phyloP scores from a whole-genome alignment of 345 rosid species.

The Noccaea caerulescens region DNA sequence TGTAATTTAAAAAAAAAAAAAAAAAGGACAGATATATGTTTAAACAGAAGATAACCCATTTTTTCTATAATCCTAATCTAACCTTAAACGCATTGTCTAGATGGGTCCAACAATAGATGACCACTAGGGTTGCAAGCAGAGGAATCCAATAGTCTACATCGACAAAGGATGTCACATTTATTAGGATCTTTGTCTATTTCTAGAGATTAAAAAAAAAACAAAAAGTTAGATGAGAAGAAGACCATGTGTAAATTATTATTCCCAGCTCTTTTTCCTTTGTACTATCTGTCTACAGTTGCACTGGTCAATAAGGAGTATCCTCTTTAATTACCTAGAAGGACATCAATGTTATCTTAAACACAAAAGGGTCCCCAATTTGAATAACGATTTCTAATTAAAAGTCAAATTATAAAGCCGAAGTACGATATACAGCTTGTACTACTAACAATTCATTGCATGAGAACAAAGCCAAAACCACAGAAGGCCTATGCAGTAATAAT shows the following conservation, averaged over 20 bases:
- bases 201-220: neutral
- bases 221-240: constrained; percentile 37
- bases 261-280: constrained; percentile 32
- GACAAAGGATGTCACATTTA: constrained; percentile 37
- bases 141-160: constrained; percentile 27
- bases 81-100: constrained; percentile 32
- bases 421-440: constrained; percentile 34
- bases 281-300: constrained; percentile 32
- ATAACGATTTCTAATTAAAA: constrained; percentile 15
- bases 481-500: constrained; percentile 23
- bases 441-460: constrained; percentile 34
- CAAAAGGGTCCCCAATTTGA: constrained; percentile 28
- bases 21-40: neutral
- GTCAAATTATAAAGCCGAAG: constrained; percentile 25
- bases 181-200: constrained; percentile 16
- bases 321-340: constrained; percentile 26
- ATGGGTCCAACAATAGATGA: constrained; percentile 33
- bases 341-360: constrained; percentile 28
- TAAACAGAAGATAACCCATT: constrained; percentile 22
- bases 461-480: constrained; percentile 36
- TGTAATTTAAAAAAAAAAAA: neutral
- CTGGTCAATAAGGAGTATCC: constrained; percentile 34
- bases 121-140: constrained; percentile 27
- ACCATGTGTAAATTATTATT: constrained; percentile 32
- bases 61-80: constrained; percentile 22